phyloP scores from a whole-genome alignment of 345 rosid genomes.

The Eucalyptus brandiana region DNA sequence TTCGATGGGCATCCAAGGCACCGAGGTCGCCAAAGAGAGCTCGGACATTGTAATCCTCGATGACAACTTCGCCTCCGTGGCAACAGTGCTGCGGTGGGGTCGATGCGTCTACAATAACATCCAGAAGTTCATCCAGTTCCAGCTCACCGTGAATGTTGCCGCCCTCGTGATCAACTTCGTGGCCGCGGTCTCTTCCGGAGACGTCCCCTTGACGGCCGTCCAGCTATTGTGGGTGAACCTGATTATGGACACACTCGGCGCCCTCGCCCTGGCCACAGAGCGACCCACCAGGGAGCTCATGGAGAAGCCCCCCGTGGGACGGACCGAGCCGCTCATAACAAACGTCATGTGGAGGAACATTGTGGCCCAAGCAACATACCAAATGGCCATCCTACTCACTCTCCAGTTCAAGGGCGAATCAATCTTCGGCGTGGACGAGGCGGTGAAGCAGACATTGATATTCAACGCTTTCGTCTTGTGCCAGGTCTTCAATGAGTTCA shows the following conservation, averaged over 20 bases:
- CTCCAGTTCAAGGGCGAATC: slow-evolving; percentile 53
- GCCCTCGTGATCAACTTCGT: slow-evolving; percentile 63
- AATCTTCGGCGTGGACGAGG: background rate
- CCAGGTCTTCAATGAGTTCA: background rate
- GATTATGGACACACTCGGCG: slow-evolving; percentile 75
- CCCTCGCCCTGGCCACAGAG: slow-evolving; percentile 62
- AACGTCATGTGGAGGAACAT: slow-evolving; percentile 80
- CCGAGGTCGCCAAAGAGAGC: slow-evolving; percentile 74
- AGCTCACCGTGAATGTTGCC: slow-evolving; percentile 58
- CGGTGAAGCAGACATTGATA: background rate
- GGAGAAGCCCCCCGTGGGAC: slow-evolving; percentile 50
- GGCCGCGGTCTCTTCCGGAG: slow-evolving; percentile 65
- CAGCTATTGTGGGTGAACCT: slow-evolving; percentile 72
- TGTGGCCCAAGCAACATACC: slow-evolving; percentile 52
- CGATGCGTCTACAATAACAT: slow-evolving; percentile 69
- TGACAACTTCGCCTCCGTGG: slow-evolving; percentile 59
- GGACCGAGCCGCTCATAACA: slow-evolving; percentile 53
- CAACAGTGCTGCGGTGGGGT: slow-evolving; percentile 65
- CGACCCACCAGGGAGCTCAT: slow-evolving; percentile 49
- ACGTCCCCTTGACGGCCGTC: slow-evolving; percentile 57
- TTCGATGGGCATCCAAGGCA: slow-evolving; percentile 75
- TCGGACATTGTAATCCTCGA: slow-evolving; percentile 72
- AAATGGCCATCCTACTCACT: slow-evolving; percentile 42
- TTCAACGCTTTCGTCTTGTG: background rate
- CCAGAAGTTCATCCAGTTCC: slow-evolving; percentile 75